Conservation (phyloP, 228 moss, liverwort and hornwort genomes). For the Sphagnum fallax region DNA sequence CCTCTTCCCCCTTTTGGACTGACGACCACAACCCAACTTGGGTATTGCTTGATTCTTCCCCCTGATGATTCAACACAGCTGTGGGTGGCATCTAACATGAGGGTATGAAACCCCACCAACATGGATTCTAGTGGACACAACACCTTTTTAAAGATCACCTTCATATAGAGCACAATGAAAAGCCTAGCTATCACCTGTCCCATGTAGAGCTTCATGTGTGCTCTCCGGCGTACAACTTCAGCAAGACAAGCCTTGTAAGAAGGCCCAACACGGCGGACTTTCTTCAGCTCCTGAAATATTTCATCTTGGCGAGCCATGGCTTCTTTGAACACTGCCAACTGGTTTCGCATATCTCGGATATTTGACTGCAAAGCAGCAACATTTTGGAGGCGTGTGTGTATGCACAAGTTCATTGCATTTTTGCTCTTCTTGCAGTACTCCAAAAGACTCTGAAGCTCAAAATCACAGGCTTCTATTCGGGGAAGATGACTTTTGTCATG, state of each 20-base stretch:
- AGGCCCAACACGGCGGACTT: conserved; percentile 80
- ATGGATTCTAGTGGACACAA: too few species aligned
- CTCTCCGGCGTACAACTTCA: conserved; percentile 83
- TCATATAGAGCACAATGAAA: too few species aligned
- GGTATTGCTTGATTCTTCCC: too few species aligned
- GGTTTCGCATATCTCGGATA: conserved; percentile 89
- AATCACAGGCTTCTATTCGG: conserved; percentile 64
- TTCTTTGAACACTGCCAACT: conserved; percentile 86
- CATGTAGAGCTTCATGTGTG: conserved; percentile 93
- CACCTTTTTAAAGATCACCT: too few species aligned
- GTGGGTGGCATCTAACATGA: too few species aligned
- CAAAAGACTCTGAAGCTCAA: conserved; percentile 67
- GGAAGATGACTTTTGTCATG: conserved; percentile 81
- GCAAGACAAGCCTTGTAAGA: conserved; percentile 95
- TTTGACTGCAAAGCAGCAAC: conserved; percentile 92
- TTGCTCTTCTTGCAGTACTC: conserved; percentile 87
- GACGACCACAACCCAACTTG: too few species aligned
- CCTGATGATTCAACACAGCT: too few species aligned
- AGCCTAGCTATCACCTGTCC: conserved; percentile 43
- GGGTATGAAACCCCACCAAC: too few species aligned
- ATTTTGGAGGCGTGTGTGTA: conserved; percentile 77
- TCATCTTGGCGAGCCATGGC: conserved; percentile 79
- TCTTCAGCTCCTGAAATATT: conserved; percentile 69
- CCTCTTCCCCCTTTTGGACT: too few species aligned
- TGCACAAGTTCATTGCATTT: conserved; percentile 80